Evolutionary conservation across 352 stramenopile genomes (phyloP).

Genomic region (Phytophthora meadii): DNA sequence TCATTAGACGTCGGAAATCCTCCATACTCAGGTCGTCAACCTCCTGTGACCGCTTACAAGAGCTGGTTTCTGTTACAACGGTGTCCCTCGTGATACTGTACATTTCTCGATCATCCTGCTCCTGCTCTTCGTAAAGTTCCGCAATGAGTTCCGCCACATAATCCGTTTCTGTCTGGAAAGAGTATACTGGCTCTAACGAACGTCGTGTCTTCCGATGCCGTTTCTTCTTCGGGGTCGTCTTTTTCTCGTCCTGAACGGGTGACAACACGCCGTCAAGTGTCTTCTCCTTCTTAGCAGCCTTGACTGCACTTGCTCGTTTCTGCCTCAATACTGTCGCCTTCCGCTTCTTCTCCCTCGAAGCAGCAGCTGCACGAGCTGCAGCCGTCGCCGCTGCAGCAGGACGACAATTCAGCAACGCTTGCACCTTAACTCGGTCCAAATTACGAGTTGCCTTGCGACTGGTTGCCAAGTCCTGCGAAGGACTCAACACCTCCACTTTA

Average conservation of each 20-base stretch:
- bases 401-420: slow-evolving; percentile 10
- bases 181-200: slow-evolving; percentile 54
- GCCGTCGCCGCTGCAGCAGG: slow-evolving; percentile 23
- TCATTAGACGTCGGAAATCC: slow-evolving; percentile 79
- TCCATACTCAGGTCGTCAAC: slow-evolving; percentile 72
- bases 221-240: slow-evolving; percentile 57
- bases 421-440: slow-evolving; percentile 15
- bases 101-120: slow-evolving; percentile 81
- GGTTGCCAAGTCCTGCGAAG: background rate
- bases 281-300: slow-evolving; percentile 16
- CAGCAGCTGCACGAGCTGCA: slow-evolving; percentile 20
- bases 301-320: slow-evolving; percentile 4
- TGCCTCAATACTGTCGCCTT: slow-evolving; percentile 2
- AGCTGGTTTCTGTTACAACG: slow-evolving; percentile 64
- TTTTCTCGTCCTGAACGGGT: slow-evolving; percentile 62
- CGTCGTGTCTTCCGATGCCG: slow-evolving; percentile 43
- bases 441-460: slow-evolving; percentile 10
- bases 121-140: slow-evolving; percentile 73
- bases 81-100: slow-evolving; percentile 73
- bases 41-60: slow-evolving; percentile 67
- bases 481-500: slow-evolving; percentile 31
- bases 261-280: slow-evolving; percentile 40
- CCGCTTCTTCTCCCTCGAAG: slow-evolving; percentile 23
- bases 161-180: slow-evolving; percentile 38
- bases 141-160: slow-evolving; percentile 58